These are phyloP conservation scores for Solanum dulcamara DNA, from an alignment of 257 asterid genomes.

Conservation along the genomic window DNA sequence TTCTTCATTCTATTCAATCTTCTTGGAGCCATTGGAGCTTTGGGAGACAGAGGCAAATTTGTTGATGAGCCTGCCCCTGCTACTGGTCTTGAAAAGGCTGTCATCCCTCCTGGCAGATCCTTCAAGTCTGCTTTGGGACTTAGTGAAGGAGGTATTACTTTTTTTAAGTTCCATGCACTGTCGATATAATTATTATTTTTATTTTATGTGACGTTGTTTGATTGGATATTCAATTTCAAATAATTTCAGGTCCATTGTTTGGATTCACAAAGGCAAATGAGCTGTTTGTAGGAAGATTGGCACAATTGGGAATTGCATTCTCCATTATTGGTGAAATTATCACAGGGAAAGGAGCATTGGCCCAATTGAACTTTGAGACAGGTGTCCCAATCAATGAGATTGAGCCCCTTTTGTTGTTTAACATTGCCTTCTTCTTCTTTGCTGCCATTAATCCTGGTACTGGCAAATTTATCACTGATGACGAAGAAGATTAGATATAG, in stretches of 20 bases:
- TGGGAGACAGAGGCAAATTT: slow-evolving; percentile 88
- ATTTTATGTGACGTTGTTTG: not conserved
- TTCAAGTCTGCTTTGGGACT: slow-evolving; percentile 63
- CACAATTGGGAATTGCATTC: slow-evolving; percentile 84
- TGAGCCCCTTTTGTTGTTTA: slow-evolving; percentile 83
- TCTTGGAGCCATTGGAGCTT: slow-evolving; percentile 94
- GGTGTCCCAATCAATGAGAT: slow-evolving; percentile 80
- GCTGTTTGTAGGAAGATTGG: slow-evolving; percentile 90
- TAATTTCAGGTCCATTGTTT: slow-evolving; percentile 54
- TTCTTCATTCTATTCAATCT: slow-evolving; percentile 86
- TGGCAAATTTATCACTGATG: slow-evolving; percentile 79
- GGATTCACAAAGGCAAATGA: slow-evolving; percentile 96
- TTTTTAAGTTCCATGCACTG: not conserved
- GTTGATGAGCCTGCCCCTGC: slow-evolving; percentile 51
- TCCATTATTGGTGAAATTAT: slow-evolving; percentile 86
- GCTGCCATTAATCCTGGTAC: slow-evolving; percentile 95
- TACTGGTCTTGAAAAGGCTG: slow-evolving; percentile 61
- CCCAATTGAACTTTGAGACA: slow-evolving; percentile 81
- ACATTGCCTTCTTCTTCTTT: slow-evolving; percentile 72
- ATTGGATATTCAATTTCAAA: not conserved
- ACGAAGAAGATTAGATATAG: slow-evolving; percentile 29
- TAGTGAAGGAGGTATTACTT: slow-evolving; percentile 34
- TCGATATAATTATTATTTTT: too few species aligned
- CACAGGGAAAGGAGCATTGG: slow-evolving; percentile 93
- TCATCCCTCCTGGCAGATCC: slow-evolving; percentile 73